Conservation (phyloP, 2,329 filamentous ascomycete genomes). For the Colletotrichum eleusines region DNA sequence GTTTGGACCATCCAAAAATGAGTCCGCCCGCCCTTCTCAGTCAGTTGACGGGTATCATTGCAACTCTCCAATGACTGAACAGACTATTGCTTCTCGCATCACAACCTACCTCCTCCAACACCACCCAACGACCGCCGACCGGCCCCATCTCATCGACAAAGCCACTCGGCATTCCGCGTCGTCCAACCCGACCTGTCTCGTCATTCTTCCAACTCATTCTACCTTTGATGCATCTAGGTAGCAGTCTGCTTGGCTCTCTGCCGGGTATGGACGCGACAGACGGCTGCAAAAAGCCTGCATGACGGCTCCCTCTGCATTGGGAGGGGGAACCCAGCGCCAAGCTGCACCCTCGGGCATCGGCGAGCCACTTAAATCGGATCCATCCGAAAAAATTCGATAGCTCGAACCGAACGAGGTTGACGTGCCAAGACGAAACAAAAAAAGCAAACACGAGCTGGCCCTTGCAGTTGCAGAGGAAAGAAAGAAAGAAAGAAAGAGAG, state of each 20-base stretch:
- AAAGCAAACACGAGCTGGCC: conserved; percentile 9
- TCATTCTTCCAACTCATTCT: not conserved
- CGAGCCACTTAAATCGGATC: conserved; percentile 1
- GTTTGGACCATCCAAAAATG: conserved; percentile 33
- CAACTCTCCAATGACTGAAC: conserved; percentile 11
- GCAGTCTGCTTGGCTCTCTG: conserved; percentile 17
- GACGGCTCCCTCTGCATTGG: conserved; percentile 35
- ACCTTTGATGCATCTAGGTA: no score
- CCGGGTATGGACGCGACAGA: not conserved
- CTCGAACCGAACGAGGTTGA: not conserved
- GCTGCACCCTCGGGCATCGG: conserved; percentile 25
- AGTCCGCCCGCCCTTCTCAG: not conserved
- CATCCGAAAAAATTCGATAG: conserved; percentile 4
- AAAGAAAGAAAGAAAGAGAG: not conserved
- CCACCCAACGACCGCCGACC: no score
- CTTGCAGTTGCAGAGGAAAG: no score
- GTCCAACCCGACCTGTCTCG: not conserved
- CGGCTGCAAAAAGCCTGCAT: conserved; percentile 5
- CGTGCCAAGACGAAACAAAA: conserved; percentile 13
- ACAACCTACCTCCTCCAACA: no score
- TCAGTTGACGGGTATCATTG: conserved; percentile 12
- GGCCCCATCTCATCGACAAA: not conserved
- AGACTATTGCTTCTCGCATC: conserved; percentile 2
- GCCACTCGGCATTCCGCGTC: conserved; percentile 11
- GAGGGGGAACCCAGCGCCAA: conserved; percentile 19